phyloP scores from a whole-genome alignment of 2,329 filamentous ascomycete species.

The Dendryphion nanum region DNA sequence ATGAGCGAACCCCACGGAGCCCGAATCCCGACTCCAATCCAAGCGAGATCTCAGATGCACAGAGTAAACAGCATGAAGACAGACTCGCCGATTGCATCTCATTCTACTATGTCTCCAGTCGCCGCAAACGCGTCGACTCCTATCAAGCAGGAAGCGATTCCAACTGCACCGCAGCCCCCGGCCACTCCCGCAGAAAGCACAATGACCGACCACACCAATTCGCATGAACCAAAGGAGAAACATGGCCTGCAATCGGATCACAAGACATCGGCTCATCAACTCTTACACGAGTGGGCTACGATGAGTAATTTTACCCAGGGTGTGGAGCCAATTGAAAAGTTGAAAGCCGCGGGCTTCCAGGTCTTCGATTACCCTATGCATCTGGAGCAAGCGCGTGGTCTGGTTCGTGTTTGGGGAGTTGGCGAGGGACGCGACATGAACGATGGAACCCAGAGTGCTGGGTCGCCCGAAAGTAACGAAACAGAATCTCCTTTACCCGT shows the following conservation, averaged over 20 bases:
- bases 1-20: constrained; percentile 25
- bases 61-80: constrained; percentile 35
- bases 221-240: constrained; percentile 20
- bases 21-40: constrained; percentile 29
- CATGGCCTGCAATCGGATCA: constrained; percentile 74
- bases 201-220: constrained; percentile 23
- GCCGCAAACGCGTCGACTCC: constrained; percentile 24
- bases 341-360: constrained; percentile 66
- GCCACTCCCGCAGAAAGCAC: constrained; percentile 36
- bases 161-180: constrained; percentile 23
- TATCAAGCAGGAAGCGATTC: constrained; percentile 29
- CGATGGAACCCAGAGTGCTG: constrained; percentile 42
- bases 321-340: constrained; percentile 52
- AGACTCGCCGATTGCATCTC: constrained; percentile 28
- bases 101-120: constrained; percentile 27
- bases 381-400: constrained; percentile 70
- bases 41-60: constrained; percentile 21
- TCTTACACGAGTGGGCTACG: constrained; percentile 65
- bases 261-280: constrained; percentile 81
- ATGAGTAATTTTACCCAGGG: constrained; percentile 57
- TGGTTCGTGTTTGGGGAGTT: constrained; percentile 72
- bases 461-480: constrained; percentile 33
- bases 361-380: constrained; percentile 67
- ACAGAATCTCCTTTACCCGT: constrained; percentile 42
- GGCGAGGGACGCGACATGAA: constrained; percentile 70